Percentiles rank a stretch among this genome's conserved stretches.
These are phyloP conservation scores for Chimonanthus salicifolius DNA, from an alignment of 164 flowering plant genomes.

Conservation along the genomic window DNA sequence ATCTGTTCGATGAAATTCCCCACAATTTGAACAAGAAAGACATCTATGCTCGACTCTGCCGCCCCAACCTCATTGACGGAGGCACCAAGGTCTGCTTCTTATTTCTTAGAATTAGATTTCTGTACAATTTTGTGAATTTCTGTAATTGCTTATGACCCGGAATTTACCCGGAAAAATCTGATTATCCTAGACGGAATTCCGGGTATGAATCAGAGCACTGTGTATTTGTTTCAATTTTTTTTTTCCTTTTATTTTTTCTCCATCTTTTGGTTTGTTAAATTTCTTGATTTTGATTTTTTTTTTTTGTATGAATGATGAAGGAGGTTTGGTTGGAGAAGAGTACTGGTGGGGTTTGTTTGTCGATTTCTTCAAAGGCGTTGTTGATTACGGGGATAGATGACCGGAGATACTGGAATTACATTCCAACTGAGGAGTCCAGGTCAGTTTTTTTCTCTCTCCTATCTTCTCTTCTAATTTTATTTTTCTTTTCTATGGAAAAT, in stretches of 20 bases:
- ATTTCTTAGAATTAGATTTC: too few species aligned
- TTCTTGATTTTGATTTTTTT: constrained; percentile 3
- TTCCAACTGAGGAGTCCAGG: constrained; percentile 87
- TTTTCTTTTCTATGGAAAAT: neutral
- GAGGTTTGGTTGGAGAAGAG: constrained; percentile 77
- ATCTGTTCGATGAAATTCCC: constrained; percentile 29
- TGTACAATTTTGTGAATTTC: too few species aligned
- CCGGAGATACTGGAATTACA: constrained; percentile 82
- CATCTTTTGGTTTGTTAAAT: neutral
- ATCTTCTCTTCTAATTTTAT: neutral
- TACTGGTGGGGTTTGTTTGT: constrained; percentile 59
- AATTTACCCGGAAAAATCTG: too few species aligned
- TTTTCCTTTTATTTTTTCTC: neutral
- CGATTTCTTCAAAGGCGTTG: constrained; percentile 64
- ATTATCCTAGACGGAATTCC: too few species aligned
- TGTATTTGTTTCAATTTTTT: neutral
- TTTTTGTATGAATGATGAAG: constrained; percentile 26
- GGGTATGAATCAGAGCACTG: too few species aligned
- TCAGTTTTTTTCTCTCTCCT: constrained; percentile 17
- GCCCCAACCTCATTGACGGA: constrained; percentile 40
- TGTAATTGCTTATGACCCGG: too few species aligned
- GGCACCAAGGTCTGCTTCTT: constrained; percentile 49
- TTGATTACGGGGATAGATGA: constrained; percentile 88
- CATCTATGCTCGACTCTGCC: constrained; percentile 52
- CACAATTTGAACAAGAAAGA: constrained; percentile 43